Evolutionary conservation across 345 rosid genomes (phyloP), one percentile per base, ranked within the genome.

Genomic region (Eucalyptus cladocalyx): DNA sequence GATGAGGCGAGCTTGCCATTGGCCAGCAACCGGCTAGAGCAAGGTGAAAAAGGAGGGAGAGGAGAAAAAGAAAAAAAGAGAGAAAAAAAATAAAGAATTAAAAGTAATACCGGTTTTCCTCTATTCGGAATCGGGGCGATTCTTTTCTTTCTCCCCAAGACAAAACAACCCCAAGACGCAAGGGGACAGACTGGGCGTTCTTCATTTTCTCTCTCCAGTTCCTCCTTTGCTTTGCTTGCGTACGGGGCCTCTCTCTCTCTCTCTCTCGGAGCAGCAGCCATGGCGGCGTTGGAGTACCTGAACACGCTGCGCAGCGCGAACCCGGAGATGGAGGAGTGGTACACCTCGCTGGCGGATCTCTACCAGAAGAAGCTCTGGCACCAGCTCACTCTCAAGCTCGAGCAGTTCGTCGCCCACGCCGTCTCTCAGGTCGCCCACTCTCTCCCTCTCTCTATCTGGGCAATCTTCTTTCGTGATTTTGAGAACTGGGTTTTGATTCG

Each of bases 351-450:
- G 17, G 97, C 99, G 90, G 99, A 98, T 95, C 98, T 97, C 93
- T 97, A 98, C 91, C 96, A 96, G 94, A 96, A 93, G 95, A 98
- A 98, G 97, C 99, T 98, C 45, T 98, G 99, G 99, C 99, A 98
- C 89, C 99, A 98, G 92, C 99, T 98, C 90, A 95, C 99, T 91
- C 93, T 96, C 91, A 98, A 98, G 96, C 99, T 98, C 56, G 99
- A 98, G 67, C 97, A 96, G 94, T 97, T 98, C 94, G 97, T 97
- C 47, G 94, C 99, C 50, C 97, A 92, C 89, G 90, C 98, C 53
- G 95, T 96, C 89, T 96, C 94, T 88, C 99, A 97, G 99, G 99
- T 97, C 51, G 7, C 51, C 51, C 51, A 2, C 2, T 14, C 18
- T 8, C 67, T 34, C 23, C 7, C 67, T 34, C 86, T n/a, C 21